Percentiles rank a stretch among this genome's conserved stretches.
Conservation (phyloP, 140 eudicot genomes). For the Stevia rebaudiana region DNA sequence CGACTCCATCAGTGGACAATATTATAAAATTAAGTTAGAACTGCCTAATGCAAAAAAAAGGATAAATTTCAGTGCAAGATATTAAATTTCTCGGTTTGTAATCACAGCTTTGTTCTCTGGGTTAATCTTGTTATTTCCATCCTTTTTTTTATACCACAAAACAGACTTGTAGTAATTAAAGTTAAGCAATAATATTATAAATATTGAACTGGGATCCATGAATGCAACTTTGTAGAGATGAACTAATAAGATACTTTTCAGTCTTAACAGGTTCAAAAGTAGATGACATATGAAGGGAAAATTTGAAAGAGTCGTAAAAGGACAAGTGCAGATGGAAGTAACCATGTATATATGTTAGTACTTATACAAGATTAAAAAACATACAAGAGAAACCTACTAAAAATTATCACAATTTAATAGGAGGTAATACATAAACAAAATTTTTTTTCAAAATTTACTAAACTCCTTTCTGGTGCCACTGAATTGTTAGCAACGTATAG, state of each 20-base stretch:
- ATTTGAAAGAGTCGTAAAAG: not conserved
- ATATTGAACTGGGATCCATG: not conserved
- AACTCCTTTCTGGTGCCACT: not conserved
- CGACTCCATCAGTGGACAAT: not conserved
- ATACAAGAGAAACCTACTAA: not conserved
- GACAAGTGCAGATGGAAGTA: not conserved
- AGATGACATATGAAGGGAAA: not conserved
- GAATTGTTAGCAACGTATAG: not conserved
- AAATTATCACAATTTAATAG: not conserved
- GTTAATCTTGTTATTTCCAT: not conserved
- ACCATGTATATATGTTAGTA: not conserved
- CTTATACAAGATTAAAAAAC: not conserved
- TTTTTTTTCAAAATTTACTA: not conserved
- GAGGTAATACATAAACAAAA: not conserved
- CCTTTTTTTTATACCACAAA: not conserved
- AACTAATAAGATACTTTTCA: not conserved
- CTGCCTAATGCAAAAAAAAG: not conserved
- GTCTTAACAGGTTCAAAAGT: not conserved
- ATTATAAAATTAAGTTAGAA: not conserved
- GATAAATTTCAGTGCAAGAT: not conserved
- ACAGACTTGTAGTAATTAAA: not conserved
- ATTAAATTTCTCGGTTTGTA: too few relatives aligned
- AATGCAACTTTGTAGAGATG: not conserved
- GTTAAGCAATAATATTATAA: not conserved
- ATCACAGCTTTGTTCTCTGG: not conserved